These are phyloP conservation scores for Neostapfia colusana DNA, from an alignment of 176 grass and related monocot species.

Conservation along the genomic window DNA sequence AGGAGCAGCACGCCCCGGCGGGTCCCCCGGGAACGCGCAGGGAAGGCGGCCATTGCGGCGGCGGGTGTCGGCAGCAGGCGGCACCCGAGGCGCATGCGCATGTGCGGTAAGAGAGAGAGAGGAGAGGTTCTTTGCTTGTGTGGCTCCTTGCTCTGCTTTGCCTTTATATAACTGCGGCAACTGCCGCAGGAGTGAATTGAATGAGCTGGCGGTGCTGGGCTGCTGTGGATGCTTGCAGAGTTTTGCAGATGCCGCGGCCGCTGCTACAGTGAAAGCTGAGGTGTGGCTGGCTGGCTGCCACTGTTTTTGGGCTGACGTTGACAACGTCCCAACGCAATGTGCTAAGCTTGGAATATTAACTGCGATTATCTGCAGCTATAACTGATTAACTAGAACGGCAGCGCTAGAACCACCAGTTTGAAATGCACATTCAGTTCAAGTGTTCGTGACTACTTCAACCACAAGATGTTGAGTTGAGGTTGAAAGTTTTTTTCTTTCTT, in stretches of 20 bases:
- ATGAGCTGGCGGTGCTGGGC: constrained; percentile 6
- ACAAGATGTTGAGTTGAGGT: too few relatives aligned
- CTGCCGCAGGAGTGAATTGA: not conserved
- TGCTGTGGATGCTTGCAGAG: constrained; percentile 13
- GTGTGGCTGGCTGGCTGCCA: not conserved
- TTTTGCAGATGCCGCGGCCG: not conserved
- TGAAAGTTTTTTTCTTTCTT: not conserved
- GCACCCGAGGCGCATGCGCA: constrained; percentile 22
- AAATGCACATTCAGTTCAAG: not conserved
- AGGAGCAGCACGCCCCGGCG: not conserved
- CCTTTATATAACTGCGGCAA: constrained; percentile 26
- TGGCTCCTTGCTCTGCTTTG: constrained; percentile 22
- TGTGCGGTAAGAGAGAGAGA: constrained; percentile 10
- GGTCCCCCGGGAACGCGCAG: not conserved
- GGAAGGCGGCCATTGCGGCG: constrained; percentile 30
- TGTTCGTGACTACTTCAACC: not conserved
- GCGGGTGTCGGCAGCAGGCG: constrained; percentile 35
- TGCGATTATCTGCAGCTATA: not conserved
- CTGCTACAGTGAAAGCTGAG: constrained; percentile 9
- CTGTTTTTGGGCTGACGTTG: not conserved
- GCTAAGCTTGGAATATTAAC: not conserved
- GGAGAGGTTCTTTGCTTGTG: constrained; percentile 21
- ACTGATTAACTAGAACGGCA: not conserved
- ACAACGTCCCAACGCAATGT: not conserved
- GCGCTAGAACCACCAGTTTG: not conserved